Evolutionary conservation across 73 alveolate genomes (phyloP).

Genomic region (Stentor coeruleus): DNA sequence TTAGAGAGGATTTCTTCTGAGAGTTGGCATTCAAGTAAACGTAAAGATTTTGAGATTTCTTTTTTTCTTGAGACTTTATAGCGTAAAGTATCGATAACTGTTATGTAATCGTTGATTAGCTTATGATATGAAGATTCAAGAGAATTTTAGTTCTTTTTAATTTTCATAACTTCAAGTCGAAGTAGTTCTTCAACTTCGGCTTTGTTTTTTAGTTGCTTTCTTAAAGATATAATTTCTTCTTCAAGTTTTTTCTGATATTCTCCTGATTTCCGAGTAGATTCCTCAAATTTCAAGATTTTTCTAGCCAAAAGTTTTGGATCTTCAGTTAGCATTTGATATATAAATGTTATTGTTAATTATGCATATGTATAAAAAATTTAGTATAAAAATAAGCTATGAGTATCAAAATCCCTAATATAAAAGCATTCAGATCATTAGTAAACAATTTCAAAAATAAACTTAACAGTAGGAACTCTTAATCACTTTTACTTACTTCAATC

Average conservation of each 20-base stretch:
- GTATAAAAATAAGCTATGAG: too few relatives aligned
- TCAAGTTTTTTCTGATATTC: neutral
- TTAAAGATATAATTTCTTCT: neutral
- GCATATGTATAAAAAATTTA: too few relatives aligned
- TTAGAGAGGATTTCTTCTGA: neutral
- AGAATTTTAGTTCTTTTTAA: neutral
- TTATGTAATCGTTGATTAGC: neutral
- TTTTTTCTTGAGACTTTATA: neutral
- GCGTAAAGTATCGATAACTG: neutral
- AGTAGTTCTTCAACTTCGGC: neutral
- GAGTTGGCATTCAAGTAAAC: neutral
- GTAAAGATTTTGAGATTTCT: neutral
- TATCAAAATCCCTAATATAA: too few relatives aligned
- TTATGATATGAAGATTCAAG: neutral
- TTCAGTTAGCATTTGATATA: neutral
- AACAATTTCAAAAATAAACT: too few relatives aligned
- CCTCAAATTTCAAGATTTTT: slow-evolving; percentile 1
- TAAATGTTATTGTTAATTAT: too few relatives aligned
- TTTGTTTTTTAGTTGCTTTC: neutral
- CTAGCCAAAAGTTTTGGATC: neutral
- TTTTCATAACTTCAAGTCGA: neutral
- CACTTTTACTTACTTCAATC: too few relatives aligned
- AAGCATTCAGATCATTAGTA: too few relatives aligned
- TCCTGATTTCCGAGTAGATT: neutral
- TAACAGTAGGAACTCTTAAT: too few relatives aligned